These are phyloP conservation scores for Echinosophora koreensis DNA, from an alignment of 306 rosid species.

Conservation along the genomic window DNA sequence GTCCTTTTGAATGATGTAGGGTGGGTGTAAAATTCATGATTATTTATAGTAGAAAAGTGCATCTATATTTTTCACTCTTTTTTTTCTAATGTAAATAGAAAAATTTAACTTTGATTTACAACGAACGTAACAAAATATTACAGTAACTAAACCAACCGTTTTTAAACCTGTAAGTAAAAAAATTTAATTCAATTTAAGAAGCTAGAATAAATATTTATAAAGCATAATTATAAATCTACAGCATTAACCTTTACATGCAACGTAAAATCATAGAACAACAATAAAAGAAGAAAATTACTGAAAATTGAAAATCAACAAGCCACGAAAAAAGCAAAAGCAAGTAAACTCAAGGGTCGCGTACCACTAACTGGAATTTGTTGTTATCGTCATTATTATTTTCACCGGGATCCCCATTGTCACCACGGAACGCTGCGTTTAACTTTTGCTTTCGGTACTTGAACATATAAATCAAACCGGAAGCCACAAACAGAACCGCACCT, in stretches of 20 bases:
- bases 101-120: too few relatives aligned
- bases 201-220: too few relatives aligned
- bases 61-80: too few relatives aligned
- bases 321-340: not conserved
- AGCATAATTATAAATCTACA: not conserved
- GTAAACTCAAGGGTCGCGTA: constrained; percentile 44
- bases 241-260: constrained; percentile 36
- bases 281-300: not conserved
- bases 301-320: not conserved
- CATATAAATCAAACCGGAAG: constrained; percentile 61
- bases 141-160: too few relatives aligned
- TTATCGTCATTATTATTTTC: constrained; percentile 15
- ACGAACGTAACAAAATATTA: too few relatives aligned
- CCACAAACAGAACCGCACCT: constrained; percentile 75
- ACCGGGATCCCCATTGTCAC: not conserved
- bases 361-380: constrained; percentile 58
- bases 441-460: constrained; percentile 55
- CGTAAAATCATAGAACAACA: constrained; percentile 27
- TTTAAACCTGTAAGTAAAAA: too few relatives aligned
- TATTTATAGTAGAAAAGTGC: too few relatives aligned
- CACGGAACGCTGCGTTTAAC: constrained; percentile 29
- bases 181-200: too few relatives aligned
- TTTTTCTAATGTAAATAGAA: too few relatives aligned
- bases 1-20: too few relatives aligned
- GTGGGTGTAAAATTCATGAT: too few relatives aligned